These are phyloP conservation scores for Tulasnella sp. DNA, from an alignment of 768 basidiomycete genomes.

Conservation along the genomic window DNA sequence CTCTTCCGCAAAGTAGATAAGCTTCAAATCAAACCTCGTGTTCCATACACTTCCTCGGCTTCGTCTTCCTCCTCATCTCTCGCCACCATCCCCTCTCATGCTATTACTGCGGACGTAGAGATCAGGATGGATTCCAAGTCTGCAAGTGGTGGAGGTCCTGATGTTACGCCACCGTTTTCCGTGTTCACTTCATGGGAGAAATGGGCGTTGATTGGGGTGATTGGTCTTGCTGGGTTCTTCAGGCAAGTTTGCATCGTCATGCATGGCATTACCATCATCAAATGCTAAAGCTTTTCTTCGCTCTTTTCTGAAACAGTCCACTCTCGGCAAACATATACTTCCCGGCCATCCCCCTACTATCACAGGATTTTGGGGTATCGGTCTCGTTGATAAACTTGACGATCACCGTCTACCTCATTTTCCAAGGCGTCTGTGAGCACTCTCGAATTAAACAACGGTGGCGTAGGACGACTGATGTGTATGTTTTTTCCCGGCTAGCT, in stretches of 20 bases:
- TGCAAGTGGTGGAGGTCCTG: background rate
- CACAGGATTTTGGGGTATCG: slow-evolving; percentile 55
- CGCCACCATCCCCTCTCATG: too few species aligned
- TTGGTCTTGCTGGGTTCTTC: slow-evolving; percentile 15
- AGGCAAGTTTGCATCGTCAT: slow-evolving; percentile 1
- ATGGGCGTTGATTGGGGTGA: slow-evolving; percentile 16
- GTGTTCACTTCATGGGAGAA: slow-evolving; percentile 21
- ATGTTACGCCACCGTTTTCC: background rate
- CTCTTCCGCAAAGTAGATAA: too few species aligned
- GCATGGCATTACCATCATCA: background rate
- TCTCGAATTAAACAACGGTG: background rate
- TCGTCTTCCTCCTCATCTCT: too few species aligned
- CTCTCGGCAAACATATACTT: slow-evolving; percentile 29
- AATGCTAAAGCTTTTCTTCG: too few species aligned
- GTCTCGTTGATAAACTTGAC: slow-evolving; percentile 71
- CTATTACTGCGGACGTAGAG: too few species aligned
- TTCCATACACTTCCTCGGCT: too few species aligned
- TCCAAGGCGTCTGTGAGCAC: slow-evolving; percentile 55
- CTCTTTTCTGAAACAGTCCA: slow-evolving; percentile 26
- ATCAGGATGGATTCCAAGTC: too few species aligned
- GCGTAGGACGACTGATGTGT: background rate
- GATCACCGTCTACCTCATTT: slow-evolving; percentile 66
- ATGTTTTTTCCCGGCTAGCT: slow-evolving; percentile 28
- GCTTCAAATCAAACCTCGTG: too few species aligned
- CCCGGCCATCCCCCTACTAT: slow-evolving; percentile 58